Base-by-base conservation (phyloP, 805 yeast genomes). In the Schizosaccharomyces lindneri region DNA sequence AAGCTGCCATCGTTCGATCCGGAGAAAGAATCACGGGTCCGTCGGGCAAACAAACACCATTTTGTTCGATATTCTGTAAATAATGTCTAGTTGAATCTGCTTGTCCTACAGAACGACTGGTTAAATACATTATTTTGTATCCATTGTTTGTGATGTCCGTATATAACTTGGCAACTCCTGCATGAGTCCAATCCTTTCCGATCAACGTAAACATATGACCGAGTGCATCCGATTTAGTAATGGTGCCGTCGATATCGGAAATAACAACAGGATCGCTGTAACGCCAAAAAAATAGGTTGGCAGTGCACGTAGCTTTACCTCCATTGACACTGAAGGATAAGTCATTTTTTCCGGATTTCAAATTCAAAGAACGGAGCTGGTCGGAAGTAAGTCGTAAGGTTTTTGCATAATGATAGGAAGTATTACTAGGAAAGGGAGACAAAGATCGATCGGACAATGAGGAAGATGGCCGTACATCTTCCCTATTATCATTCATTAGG, bases 101-200 rank as follows among this genome's bases (percentile, higher is more conserved):
- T 67, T 86, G 90, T 0, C 98, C 98, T 0, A 87, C 96, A 13
- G 95, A 83, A 65, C 98, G 78, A 0, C 98, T 95, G 0, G 98
- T 93, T 66, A 93, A 75, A 71, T 93, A 93, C 80, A 93, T 78
- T 61, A 93, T 83, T 68, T 93, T 88, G 75, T 90, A 93, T 0
- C 98, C 97, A 69, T 93, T 93, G 63, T 78, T 73, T 57, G 78
- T 69, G 64, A 93, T 93, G 70, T 93, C 98, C n/a, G 81, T 81
- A 69, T 89, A 93, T 62, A 93, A 73, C 68, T 83, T 82, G 2
- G 97, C 95, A 51, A 93, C 98, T 41, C 98, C 98, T 1, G 82
- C 80, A 70, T 93, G 98, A 0, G 98, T 93, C 98, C 98, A 93
- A 73, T 93, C 98, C 66, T 87, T 80, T 4, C 98, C 98, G 46